Evolutionary conservation across 345 rosid genomes (phyloP).

Genomic region (thale cress (Arabidopsis thaliana)): TAIR10.1 NC_003070.9:12647501-12648000

Average conservation of each 20-base stretch:
- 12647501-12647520: conserved; percentile 11
- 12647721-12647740: conserved; percentile 86
- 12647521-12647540: conserved; percentile 20
- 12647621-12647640: conserved; percentile 9
- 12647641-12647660: neutral
- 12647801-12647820: conserved; percentile 99
- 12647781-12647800: conserved; percentile 93
- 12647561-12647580: conserved; percentile 1
- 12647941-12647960: neutral
- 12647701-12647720: conserved; percentile 82
- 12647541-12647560: conserved; percentile 11
- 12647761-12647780: conserved; percentile 98
- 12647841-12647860: conserved; percentile 72
- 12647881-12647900: neutral
- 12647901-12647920: neutral
- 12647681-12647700: conserved; percentile 79
- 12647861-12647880: neutral
- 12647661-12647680: conserved; percentile 92
- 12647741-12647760: conserved; percentile 98
- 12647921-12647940: conserved; percentile 4
- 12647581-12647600: conserved; percentile 1
- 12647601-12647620: neutral
- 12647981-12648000: neutral
- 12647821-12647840: conserved; percentile 93
- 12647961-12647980: conserved; percentile 6